These are phyloP conservation scores for Fusarium nanum DNA, from an alignment of 2,329 filamentous ascomycete species.

Conservation along the genomic window DNA sequence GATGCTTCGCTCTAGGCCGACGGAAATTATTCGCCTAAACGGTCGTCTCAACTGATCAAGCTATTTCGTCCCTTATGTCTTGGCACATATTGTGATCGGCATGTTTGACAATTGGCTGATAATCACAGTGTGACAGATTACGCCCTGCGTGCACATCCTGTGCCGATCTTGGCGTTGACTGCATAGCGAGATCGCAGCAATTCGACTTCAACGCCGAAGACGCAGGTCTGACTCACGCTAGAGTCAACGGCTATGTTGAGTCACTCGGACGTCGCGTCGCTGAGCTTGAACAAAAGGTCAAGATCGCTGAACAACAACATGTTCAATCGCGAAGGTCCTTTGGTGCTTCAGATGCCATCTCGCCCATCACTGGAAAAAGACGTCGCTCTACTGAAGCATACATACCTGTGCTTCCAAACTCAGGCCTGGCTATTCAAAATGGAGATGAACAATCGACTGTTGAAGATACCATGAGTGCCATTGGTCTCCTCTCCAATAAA, in stretches of 20 bases:
- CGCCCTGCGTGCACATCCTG: constrained; percentile 19
- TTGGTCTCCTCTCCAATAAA: constrained; percentile 23
- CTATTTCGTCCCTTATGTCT: neutral
- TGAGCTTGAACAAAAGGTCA: constrained; percentile 21
- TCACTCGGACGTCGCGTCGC: constrained; percentile 13
- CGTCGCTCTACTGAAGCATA: neutral
- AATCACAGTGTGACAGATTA: constrained; percentile 2
- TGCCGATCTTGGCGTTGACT: constrained; percentile 24
- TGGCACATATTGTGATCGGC: neutral
- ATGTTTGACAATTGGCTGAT: neutral
- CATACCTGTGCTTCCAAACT: fast-evolving
- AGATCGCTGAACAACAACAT: constrained; percentile 6
- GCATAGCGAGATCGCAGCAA: constrained; percentile 20
- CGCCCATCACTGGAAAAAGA: neutral
- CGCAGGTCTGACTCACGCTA: constrained; percentile 19
- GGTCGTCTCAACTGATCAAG: too few species aligned
- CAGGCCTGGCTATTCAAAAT: fast-evolving
- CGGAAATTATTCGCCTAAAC: neutral
- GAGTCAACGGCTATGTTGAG: constrained; percentile 22
- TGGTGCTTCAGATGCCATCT: neutral
- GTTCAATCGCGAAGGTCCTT: neutral
- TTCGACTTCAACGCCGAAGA: constrained; percentile 28
- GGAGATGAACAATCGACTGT: constrained; percentile 24
- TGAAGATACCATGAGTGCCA: constrained; percentile 32
- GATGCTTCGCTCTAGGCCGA: fast-evolving